Evolutionary conservation across 306 rosid genomes (phyloP).

Genomic region (Begonia peltatifolia): DNA sequence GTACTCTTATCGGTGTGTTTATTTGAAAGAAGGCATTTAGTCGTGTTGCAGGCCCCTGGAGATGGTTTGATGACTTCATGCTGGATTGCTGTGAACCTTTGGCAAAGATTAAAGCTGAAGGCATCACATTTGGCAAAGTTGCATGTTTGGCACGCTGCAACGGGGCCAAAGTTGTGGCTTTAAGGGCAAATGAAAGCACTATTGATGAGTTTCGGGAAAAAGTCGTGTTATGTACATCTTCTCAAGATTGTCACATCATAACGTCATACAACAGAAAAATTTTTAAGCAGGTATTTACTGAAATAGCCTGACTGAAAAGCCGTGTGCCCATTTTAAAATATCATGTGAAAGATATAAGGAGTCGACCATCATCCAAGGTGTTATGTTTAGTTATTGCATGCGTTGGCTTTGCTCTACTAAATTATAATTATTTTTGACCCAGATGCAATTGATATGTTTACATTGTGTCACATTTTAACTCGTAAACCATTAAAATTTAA

Average conservation of each 20-base stretch:
- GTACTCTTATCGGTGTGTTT: no score
- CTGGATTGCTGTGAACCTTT: constrained; percentile 88
- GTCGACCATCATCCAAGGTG: no score
- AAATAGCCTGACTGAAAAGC: no score
- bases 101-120: constrained; percentile 61
- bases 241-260: constrained; percentile 70
- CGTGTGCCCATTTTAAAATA: no score
- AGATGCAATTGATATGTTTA: no score
- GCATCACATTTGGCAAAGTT: constrained; percentile 83
- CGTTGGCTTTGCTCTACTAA: no score
- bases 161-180: constrained; percentile 93
- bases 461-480: no score
- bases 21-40: no score
- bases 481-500: no score
- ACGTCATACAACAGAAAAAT: constrained; percentile 67
- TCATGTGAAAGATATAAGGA: no score
- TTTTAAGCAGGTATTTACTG: constrained; percentile 47
- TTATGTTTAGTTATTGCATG: no score
- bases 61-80: constrained; percentile 99
- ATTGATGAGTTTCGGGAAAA: constrained; percentile 55
- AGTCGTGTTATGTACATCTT: constrained; percentile 43
- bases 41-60: constrained; percentile 64
- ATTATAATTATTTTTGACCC: no score
- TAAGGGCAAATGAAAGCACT: constrained; percentile 41
- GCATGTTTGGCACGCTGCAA: constrained; percentile 86